Evolutionary conservation across 2,329 filamentous ascomycete species (phyloP), one percentile per base, ranked within the genome.

Genomic region (Graphilbum fragrans): DNA sequence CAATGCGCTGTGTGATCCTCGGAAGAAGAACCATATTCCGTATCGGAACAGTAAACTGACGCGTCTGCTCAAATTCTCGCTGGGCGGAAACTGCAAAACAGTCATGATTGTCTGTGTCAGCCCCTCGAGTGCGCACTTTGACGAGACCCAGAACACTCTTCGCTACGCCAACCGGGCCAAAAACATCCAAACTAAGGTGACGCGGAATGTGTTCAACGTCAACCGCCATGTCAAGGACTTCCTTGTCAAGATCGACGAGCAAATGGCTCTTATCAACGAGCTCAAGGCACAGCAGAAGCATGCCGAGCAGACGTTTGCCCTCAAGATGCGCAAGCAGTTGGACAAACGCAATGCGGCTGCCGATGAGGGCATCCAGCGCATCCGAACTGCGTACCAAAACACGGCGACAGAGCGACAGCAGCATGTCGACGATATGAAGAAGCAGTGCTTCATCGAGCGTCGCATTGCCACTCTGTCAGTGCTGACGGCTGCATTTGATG

Each of bases 81-180:
- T 98, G 0, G 92, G 92, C 23, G 92, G 92, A 3, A 98, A 98
- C 61, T 98, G 92, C 71, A 93, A 88, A 63, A 98, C 92, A 0
- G 92, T 98, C 58, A 98, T 98, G 92, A 96, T 98, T 59, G 92
- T 98, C 21, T 98, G 92, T 55, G 86, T 98, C 41, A 95, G 88
- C 52, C 92, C 92, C 2, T 95, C 87, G 1, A 96, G 92, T 55
- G 83, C 85, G 5, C 92, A 98, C 62, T 98, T 92, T 53, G 92
- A 98, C 59, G 92, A 98, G 63, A 95, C 90, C 0, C 92, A 98
- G 55, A 98, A 98, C 60, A 98, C 92, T 0, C 70, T 98, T 17
- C 84, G 93, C 53, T 98, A 98, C 55, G 92, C 92, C 38, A 96
- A 98, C 61, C 76, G 92, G 51, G 92, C 92, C 45, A 98, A 98